Conservation (phyloP, 2,329 filamentous ascomycete genomes). For the Neofusicoccum laricinum region DNA sequence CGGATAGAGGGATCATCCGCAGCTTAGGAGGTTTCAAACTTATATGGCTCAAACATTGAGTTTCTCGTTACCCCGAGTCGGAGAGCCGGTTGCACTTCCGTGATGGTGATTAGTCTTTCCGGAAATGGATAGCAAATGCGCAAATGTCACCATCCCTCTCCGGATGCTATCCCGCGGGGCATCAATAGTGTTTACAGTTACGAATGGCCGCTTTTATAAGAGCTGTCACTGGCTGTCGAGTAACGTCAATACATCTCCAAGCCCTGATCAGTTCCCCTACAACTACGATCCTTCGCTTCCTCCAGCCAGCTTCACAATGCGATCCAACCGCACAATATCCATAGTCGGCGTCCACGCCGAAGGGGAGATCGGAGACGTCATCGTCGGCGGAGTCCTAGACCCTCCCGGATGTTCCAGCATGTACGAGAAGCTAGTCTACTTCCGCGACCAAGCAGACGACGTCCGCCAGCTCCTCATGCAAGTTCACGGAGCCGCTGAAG, state of each 20-base stretch:
- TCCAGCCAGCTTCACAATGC: background rate
- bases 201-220: too few species aligned
- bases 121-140: too few species aligned
- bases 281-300: too few species aligned
- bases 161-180: too few species aligned
- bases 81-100: too few species aligned
- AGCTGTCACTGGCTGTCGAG: too few species aligned
- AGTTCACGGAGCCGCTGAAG: constrained; percentile 37
- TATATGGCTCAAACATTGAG: background rate
- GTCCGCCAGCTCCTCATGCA: constrained; percentile 45
- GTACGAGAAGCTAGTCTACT: constrained; percentile 48
- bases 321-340: background rate
- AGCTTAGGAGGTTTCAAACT: background rate
- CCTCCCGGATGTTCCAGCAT: constrained; percentile 42
- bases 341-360: constrained; percentile 38
- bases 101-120: too few species aligned
- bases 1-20: background rate
- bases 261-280: too few species aligned
- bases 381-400: constrained; percentile 48
- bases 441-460: constrained; percentile 40
- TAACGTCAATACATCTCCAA: too few species aligned
- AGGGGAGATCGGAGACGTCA: constrained; percentile 50
- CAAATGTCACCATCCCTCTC: too few species aligned
- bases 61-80: background rate
- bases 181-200: too few species aligned